phyloP scores from a whole-genome alignment of 2,329 filamentous ascomycete genomes.

The Botrytis elliptica region DNA sequence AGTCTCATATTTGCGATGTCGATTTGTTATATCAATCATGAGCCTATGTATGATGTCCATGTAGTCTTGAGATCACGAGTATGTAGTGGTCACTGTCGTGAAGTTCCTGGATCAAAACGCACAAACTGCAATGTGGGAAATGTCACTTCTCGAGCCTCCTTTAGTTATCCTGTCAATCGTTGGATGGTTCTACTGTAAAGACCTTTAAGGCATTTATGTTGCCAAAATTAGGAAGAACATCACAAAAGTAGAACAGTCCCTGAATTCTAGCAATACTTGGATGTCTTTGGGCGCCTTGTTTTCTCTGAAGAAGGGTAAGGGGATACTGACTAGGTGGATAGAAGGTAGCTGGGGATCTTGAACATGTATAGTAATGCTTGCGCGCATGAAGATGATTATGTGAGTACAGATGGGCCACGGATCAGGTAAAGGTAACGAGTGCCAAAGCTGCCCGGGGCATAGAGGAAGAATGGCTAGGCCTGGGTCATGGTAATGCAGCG shows the following conservation, averaged over 20 bases:
- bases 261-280: not conserved
- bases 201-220: not conserved
- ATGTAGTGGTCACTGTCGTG: not conserved
- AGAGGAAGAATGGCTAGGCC: not conserved
- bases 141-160: no score
- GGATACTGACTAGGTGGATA: not conserved
- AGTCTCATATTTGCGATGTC: not conserved
- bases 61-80: not conserved
- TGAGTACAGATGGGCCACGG: no score
- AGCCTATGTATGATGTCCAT: not conserved
- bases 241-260: not conserved
- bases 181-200: no score
- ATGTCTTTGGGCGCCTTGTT: no score
- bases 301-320: not conserved
- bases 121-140: not conserved
- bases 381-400: no score
- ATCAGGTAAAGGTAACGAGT: not conserved
- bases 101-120: not conserved
- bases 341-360: not conserved
- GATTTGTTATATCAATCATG: not conserved
- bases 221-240: not conserved
- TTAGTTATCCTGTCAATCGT: no score
- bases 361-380: not conserved
- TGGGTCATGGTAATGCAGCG: not conserved
- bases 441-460: not conserved